Percentiles rank a stretch among this genome's conserved stretches.
Conservation (phyloP, 345 rosid species). For the Schrenkiella parvula region DNA sequence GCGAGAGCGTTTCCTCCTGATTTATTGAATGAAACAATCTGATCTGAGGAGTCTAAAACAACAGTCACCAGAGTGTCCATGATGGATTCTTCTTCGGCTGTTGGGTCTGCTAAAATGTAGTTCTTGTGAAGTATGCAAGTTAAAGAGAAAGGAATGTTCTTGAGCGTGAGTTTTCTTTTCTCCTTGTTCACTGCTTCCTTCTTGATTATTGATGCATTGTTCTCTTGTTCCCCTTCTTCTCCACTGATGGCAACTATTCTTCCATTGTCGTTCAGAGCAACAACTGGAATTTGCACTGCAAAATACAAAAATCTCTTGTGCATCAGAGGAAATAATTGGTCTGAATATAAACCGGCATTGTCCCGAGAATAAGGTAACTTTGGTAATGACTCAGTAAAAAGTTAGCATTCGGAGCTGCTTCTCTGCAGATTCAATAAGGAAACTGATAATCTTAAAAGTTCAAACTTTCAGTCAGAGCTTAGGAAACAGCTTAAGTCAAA, state of each 20-base stretch:
- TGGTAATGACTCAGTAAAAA: background rate
- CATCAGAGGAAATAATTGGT: slow-evolving; percentile 2
- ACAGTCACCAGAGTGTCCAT: slow-evolving; percentile 76
- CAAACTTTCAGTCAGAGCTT: background rate
- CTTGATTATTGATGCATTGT: slow-evolving; percentile 36
- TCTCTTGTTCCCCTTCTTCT: slow-evolving; percentile 32
- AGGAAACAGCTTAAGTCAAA: background rate
- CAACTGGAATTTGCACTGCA: slow-evolving; percentile 79
- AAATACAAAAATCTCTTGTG: background rate
- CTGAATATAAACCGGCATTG: background rate
- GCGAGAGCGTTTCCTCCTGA: slow-evolving; percentile 84
- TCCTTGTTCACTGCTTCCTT: slow-evolving; percentile 64
- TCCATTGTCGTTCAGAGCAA: slow-evolving; percentile 77
- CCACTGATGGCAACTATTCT: slow-evolving; percentile 49
- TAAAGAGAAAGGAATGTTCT: slow-evolving; percentile 65
- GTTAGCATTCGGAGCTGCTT: background rate
- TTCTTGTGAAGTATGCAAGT: slow-evolving; percentile 75
- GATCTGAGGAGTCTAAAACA: slow-evolving; percentile 65
- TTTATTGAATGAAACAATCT: slow-evolving; percentile 71
- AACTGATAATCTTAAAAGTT: background rate
- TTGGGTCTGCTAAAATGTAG: slow-evolving; percentile 81
- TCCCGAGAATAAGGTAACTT: background rate
- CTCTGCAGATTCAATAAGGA: background rate
- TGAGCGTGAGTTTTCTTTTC: slow-evolving; percentile 65
- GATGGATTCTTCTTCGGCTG: slow-evolving; percentile 79